Base-by-base conservation (phyloP, 805 yeast species). In the Kuraishia floccosa region DNA sequence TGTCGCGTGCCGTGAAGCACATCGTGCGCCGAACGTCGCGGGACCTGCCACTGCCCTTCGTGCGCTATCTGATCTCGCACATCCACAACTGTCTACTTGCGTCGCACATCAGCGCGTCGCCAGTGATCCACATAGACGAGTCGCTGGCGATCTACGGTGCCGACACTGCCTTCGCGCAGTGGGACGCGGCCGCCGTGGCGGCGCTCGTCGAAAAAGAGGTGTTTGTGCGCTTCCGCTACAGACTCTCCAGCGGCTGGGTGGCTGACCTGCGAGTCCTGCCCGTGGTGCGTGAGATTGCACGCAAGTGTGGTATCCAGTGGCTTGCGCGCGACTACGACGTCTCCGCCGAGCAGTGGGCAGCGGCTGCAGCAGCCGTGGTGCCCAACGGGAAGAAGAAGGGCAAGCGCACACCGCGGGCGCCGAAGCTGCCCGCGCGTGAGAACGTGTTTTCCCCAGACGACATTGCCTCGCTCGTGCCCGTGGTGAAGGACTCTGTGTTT, bases 301-400 rank as follows among this genome's bases (percentile, higher is more conserved):
- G 61, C 32, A 80, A 82, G 54, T 72, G 76, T 42, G 97, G 97
- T 56, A 72, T 89, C 32, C 98, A 91, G 60, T 78, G 94, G 82
- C 56, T 62, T 37, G 61, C 68, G 8, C 65, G 56, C 38, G 47
- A 56, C 8, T 76, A 71, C 46, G 56, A 50, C 9, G 71, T 72
- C 50, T 62, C 71, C 21, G 48, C 49, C 27, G 72, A 44, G 13
- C 51, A 13, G 18, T 26, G 15, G 15, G 18, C 22, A 7, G 10
- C 22, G 22, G 10, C 22, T 7, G 28, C 35, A 37, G 46, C 38
- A 60, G 53, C 21, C 14, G 28, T 16, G 17, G 9, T 6, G 28
- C 6, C 17, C 27, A 13, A 16, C 10, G 56, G 56, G 37, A 60
- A 64, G 32, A 47, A 54, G 42, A 47, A 47, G 38, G 52, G 56